Evolutionary conservation across 169 alveolate species (phyloP), one percentile per base, ranked within the genome.

Genomic region (Neospora caninum): DNA sequence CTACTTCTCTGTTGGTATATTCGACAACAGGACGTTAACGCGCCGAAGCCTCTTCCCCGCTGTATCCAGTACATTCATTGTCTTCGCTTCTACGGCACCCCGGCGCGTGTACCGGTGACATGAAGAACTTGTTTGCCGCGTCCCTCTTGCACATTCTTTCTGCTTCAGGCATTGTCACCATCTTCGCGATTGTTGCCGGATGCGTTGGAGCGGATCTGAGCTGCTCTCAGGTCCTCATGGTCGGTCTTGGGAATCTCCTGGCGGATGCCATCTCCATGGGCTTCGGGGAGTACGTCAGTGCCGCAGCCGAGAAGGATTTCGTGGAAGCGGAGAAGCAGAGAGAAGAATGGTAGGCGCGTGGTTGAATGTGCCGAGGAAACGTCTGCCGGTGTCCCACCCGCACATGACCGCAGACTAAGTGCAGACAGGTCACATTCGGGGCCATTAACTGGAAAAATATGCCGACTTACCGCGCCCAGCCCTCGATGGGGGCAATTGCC

Each of bases 191-290:
- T 22, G 98, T 98, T 45, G 97, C 99, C 34, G 99, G 99, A 18
- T 97, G 98, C 87, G 98, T 97, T 41, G 99, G 99, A 36, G 99
- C 99, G 39, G 95, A 97, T 41, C 94, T 98, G 82, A 96, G 98
- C 67, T 98, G 98, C n/a, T 89, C 97, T 25, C 98, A 97, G 91
- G 96, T 98, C 67, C 94, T 98, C 41, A 97, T 97, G 83, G 96
- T 98, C 54, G 97, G 98, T 43, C 91, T 98, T 42, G 99, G 99
- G 13, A 97, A 98, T 91, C 95, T 98, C 41, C 93, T 98, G 84
- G 99, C 99, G 13, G 98, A 98, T 49, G 98, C 99, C 10, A 97
- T 98, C 45, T 97, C 99, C 45, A 98, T 98, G 99, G 98, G 98
- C 0, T 97, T 97, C 93, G 98, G 99, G 39, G 98, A 98, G 95